A percentile compares a stretch with the other conserved stretches of the same genome.
Evolutionary conservation across 2,329 filamentous ascomycete species (phyloP).

Genomic region (Paecilomyces sp.): DNA sequence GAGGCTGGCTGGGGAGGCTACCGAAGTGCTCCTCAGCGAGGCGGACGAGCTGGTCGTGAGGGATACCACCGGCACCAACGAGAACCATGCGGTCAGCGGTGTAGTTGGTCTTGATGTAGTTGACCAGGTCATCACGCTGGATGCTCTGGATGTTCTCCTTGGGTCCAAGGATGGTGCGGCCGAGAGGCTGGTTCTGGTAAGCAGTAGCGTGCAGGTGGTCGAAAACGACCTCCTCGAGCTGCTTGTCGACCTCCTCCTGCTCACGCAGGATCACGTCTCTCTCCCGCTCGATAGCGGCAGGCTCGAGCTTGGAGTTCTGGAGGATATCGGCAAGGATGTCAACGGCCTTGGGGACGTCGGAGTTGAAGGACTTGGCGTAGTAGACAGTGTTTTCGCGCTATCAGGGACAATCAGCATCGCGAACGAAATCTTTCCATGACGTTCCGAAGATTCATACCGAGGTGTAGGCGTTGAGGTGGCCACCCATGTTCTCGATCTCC

Average conservation of each 20-base stretch:
- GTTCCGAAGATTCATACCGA: slow-evolving; percentile 59
- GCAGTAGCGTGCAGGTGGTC: slow-evolving; percentile 98
- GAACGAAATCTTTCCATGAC: slow-evolving; percentile 8
- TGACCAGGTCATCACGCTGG: slow-evolving; percentile 77
- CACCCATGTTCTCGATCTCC: slow-evolving; percentile 99
- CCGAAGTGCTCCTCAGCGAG: slow-evolving; percentile 96
- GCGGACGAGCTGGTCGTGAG: slow-evolving; percentile 88
- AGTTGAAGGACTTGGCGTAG: slow-evolving; percentile 99
- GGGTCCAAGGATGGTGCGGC: slow-evolving; percentile 94
- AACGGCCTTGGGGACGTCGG: slow-evolving; percentile 90
- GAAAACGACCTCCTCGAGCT: slow-evolving; percentile 98
- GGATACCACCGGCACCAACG: slow-evolving; percentile 87
- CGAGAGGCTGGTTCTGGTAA: slow-evolving; percentile 91
- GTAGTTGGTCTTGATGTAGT: slow-evolving; percentile 99
- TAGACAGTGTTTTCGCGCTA: slow-evolving; percentile 99
- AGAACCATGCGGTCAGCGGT: slow-evolving; percentile 99
- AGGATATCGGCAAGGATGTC: slow-evolving; percentile 99
- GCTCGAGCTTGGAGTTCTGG: slow-evolving; percentile 97
- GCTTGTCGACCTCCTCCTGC: slow-evolving; percentile 99
- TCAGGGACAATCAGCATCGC: slow-evolving; percentile 18
- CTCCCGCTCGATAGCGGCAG: slow-evolving; percentile 88
- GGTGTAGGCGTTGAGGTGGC: slow-evolving; percentile 98
- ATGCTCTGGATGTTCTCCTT: slow-evolving; percentile 98
- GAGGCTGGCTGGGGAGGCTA: slow-evolving; percentile 65
- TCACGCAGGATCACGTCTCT: slow-evolving; percentile 97